Evolutionary conservation across 1,139 yeast genomes (phyloP).

Genomic region (Taiozyma onychis): DNA sequence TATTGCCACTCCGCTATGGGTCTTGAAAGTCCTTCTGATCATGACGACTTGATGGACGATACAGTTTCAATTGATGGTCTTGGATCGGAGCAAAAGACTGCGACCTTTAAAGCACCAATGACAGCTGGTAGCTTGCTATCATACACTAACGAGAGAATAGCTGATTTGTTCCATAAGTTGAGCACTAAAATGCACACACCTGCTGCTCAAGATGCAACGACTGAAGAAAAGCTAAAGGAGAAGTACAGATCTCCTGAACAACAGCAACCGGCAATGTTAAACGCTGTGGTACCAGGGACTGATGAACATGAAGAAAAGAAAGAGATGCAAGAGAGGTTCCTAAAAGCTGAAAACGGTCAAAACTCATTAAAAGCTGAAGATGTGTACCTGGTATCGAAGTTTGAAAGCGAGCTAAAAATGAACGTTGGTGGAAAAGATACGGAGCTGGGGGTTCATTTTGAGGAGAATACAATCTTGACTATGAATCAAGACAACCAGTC

Average conservation of each 20-base stretch:
- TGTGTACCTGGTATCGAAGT: too few species aligned
- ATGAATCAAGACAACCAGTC: too few species aligned
- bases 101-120: not conserved
- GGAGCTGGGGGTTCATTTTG: too few species aligned
- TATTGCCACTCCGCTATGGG: not conserved
- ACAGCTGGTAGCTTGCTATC: slow-evolving; percentile 5
- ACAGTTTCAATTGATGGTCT: not conserved
- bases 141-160: slow-evolving; percentile 5
- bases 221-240: not conserved
- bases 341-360: too few species aligned
- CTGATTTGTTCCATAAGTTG: slow-evolving; percentile 7
- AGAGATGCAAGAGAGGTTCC: too few species aligned
- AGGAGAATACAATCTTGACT: too few species aligned
- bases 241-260: not conserved
- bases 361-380: too few species aligned
- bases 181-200: slow-evolving; percentile 5
- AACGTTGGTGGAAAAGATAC: too few species aligned
- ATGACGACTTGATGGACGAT: not conserved
- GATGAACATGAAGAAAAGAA: not conserved
- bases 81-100: not conserved
- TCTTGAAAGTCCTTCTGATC: not conserved
- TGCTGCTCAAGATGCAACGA: not conserved
- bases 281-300: not conserved
- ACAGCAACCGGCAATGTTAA: too few species aligned
- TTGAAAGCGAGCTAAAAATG: too few species aligned